These are phyloP conservation scores for Fusarium mundagurra DNA, from an alignment of 2,329 filamentous ascomycete species.

Conservation along the genomic window DNA sequence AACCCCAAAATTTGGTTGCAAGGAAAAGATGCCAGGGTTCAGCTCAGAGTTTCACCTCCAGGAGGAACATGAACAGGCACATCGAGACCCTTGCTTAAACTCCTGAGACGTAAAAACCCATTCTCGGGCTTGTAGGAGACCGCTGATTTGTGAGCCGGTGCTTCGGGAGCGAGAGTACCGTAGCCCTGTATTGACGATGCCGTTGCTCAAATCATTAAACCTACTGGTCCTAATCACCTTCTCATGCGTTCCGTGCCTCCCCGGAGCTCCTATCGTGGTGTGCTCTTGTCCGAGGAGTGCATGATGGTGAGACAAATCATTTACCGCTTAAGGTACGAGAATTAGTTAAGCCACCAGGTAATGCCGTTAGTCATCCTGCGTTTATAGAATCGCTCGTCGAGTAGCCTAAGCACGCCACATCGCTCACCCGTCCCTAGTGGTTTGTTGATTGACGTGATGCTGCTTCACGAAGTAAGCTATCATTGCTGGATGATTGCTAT, in stretches of 20 bases:
- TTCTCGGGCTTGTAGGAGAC: constrained; percentile 2
- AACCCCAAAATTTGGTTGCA: constrained; percentile 3
- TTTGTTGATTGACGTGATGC: not conserved
- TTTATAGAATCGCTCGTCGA: not conserved
- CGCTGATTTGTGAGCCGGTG: not conserved
- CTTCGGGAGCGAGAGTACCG: not conserved
- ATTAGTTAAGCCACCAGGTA: not conserved
- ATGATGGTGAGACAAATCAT: constrained; percentile 11
- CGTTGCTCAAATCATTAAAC: not conserved
- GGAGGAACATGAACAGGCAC: not conserved
- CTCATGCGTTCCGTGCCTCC: not conserved
- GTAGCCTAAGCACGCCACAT: constrained; percentile 1
- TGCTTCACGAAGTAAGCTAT: not conserved
- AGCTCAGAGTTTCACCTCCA: constrained; percentile 2
- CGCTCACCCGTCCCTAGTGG: not conserved
- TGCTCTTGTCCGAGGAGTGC: not conserved
- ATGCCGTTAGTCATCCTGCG: constrained; percentile 22
- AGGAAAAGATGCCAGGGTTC: constrained; percentile 3
- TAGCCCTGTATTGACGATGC: not conserved
- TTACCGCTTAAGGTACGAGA: not conserved
- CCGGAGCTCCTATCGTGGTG: not conserved
- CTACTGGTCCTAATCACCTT: not conserved
- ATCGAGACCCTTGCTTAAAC: constrained; percentile 6
- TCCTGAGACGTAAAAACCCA: not conserved
- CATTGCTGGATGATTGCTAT: not conserved